Conservation (phyloP, 2,329 filamentous ascomycete genomes). For the Sclerotinia trifoliorum region DNA sequence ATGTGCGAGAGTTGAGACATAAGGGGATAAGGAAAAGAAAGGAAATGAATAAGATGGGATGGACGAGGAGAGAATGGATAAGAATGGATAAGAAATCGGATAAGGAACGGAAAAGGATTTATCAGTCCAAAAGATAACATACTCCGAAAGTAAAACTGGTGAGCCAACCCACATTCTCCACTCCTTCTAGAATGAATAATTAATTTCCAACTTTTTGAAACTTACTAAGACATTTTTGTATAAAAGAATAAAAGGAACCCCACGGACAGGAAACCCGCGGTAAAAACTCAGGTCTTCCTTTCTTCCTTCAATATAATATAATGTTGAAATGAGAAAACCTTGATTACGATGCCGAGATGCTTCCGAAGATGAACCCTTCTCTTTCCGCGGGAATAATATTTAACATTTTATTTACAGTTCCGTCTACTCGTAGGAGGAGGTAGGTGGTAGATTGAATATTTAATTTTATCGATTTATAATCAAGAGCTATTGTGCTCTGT, state of each 20-base stretch:
- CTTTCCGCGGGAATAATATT: too few species aligned
- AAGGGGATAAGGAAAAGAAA: neutral
- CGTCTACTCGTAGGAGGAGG: too few species aligned
- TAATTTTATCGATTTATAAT: too few species aligned
- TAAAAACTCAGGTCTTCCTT: slow-evolving; percentile 12
- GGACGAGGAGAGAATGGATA: neutral
- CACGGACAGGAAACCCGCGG: slow-evolving; percentile 12
- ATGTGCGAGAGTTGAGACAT: neutral
- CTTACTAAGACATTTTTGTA: neutral
- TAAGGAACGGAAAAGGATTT: neutral
- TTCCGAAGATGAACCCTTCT: neutral
- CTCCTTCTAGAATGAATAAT: slow-evolving; percentile 12
- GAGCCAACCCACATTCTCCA: neutral
- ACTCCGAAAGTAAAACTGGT: too few species aligned
- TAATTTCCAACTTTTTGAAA: neutral
- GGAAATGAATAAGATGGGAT: neutral
- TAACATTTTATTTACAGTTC: too few species aligned
- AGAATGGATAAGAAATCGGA: neutral
- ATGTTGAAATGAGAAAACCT: neutral
- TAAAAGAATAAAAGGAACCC: too few species aligned
- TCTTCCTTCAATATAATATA: neutral
- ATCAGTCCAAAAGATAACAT: neutral
- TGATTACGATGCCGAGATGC: slow-evolving; percentile 4
- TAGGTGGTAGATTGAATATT: too few species aligned
- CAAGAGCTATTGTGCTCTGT: too few species aligned